Evolutionary conservation across 352 stramenopile species (phyloP).

Genomic region (Phytophthora sojae): DNA sequence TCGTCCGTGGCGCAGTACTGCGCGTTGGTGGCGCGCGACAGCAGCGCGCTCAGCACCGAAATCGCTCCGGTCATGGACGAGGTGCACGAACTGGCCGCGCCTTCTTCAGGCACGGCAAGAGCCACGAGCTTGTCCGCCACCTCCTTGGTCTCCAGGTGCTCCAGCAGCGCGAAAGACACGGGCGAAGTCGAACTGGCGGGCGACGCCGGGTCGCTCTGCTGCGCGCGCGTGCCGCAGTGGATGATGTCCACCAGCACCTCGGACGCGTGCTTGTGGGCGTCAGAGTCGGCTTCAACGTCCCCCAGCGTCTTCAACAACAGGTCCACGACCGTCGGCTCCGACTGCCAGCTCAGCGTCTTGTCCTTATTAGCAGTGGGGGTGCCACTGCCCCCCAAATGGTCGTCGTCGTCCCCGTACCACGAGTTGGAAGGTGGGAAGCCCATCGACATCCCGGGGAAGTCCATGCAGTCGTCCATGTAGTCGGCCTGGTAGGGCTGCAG

Average conservation of each 20-base stretch:
- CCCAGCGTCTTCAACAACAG: conserved; percentile 66
- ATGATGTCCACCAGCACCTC: conserved; percentile 89
- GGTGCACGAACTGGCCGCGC: conserved; percentile 45
- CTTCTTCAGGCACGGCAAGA: conserved; percentile 53
- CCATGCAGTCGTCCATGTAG: conserved; percentile 89
- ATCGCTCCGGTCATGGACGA: conserved; percentile 86
- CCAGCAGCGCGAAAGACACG: conserved; percentile 73
- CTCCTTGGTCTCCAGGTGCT: conserved; percentile 81
- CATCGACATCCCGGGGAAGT: conserved; percentile 84
- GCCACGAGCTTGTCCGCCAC: conserved; percentile 76
- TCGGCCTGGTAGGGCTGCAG: conserved; percentile 87
- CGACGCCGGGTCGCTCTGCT: conserved; percentile 75
- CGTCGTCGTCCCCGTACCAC: conserved; percentile 85
- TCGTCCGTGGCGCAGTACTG: conserved; percentile 77
- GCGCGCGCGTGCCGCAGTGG: conserved; percentile 79
- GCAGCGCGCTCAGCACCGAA: conserved; percentile 77
- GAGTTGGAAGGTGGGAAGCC: conserved; percentile 76
- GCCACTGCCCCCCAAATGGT: conserved; percentile 53
- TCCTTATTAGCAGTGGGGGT: conserved; percentile 71
- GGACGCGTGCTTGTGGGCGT: conserved; percentile 86
- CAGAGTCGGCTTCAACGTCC: conserved; percentile 59
- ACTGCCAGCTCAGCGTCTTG: conserved; percentile 80
- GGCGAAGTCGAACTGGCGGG: conserved; percentile 61
- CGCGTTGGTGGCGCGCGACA: conserved; percentile 81
- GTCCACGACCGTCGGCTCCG: conserved; percentile 75